Evolutionary conservation across 2,329 filamentous ascomycete species (phyloP), one percentile per base, ranked within the genome.

Genomic region (Aspergillus melleus): DNA sequence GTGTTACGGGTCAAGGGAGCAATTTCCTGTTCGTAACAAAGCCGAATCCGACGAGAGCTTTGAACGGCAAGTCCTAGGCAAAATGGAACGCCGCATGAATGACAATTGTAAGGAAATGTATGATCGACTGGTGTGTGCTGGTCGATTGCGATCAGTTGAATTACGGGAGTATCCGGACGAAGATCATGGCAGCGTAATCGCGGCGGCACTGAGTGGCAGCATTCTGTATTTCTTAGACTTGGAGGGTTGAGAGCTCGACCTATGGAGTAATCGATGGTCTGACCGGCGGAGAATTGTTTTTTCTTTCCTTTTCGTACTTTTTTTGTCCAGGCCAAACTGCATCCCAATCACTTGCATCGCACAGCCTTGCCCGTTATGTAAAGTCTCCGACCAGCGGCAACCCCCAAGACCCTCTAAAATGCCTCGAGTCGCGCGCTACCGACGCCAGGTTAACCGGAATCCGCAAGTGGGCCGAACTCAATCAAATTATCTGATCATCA

Each of bases 1-100:
- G 9, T 70, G 74, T 9, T 68, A 77, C 19, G 74, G 76, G 0
- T 73, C 71, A 19, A 69, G 68, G 4, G 73, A 77, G 58, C 69
- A 77, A 53, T 65, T 67, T 3, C 64, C 76, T 9, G 61, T 66
- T 1, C 68, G 64, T 46, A 60, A 58, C 24, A 61, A 65, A 6
- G 69, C 64, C 0, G 76, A 79, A 49, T 61, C 69, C 0, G 65
- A 70, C 0, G 72, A 74, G 3, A 57, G 68, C 2, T 78, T 74
- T 61, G 58, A 70, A 49, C 67, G 64, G 49, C 61, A 71, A n/a
- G 22, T 58, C 26, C 26, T 46, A 3, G 42, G 56, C 14, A 63
- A 64, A 4, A 56, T 56, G 8, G 58, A 64, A 32, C 61, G 66
- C 46, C 61, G 63, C 1, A 74, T 74, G 71, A 62, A 63, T 1